phyloP scores from a whole-genome alignment of 768 basidiomycete species.

The Holtermanniella nyarrowii region DNA sequence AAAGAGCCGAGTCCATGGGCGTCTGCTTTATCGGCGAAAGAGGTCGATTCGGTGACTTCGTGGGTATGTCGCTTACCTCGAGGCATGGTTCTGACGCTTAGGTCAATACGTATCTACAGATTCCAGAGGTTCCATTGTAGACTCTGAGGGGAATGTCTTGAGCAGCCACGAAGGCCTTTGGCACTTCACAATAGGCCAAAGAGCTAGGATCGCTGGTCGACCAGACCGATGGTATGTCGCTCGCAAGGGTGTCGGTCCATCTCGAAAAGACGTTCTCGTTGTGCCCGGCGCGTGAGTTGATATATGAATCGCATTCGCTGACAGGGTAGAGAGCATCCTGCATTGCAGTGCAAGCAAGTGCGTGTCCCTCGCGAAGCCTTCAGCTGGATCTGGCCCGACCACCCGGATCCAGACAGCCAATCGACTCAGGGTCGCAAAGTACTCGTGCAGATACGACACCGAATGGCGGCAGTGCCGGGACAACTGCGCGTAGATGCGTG shows the following conservation, averaged over 20 bases:
- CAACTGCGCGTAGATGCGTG: conserved; percentile 46
- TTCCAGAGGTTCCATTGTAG: too few relatives aligned
- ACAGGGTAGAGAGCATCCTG: conserved; percentile 51
- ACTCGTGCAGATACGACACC: conserved; percentile 58
- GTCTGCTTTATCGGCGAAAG: conserved; percentile 88
- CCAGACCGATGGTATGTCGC: conserved; percentile 59
- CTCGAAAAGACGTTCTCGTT: conserved; percentile 54
- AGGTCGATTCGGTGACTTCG: conserved; percentile 58
- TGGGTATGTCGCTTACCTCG: conserved; percentile 55
- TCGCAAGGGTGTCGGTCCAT: conserved; percentile 53
- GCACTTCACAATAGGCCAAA: conserved; percentile 78
- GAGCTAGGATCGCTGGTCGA: conserved; percentile 57
- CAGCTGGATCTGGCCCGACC: conserved; percentile 65
- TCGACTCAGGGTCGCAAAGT: conserved; percentile 46
- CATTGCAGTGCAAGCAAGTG: conserved; percentile 43
- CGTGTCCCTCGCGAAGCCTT: conserved; percentile 47
- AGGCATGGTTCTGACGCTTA: too few relatives aligned
- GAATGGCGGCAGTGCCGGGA: conserved; percentile 51
- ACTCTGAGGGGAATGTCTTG: background rate
- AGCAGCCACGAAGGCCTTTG: conserved; percentile 61
- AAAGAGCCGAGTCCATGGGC: conserved; percentile 78
- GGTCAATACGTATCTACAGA: too few relatives aligned
- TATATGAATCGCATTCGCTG: background rate
- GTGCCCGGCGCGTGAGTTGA: conserved; percentile 58
- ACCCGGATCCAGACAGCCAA: conserved; percentile 45